These are phyloP conservation scores for Tribonema minus DNA, from an alignment of 108 stramenopile genomes.

Conservation along the genomic window DNA sequence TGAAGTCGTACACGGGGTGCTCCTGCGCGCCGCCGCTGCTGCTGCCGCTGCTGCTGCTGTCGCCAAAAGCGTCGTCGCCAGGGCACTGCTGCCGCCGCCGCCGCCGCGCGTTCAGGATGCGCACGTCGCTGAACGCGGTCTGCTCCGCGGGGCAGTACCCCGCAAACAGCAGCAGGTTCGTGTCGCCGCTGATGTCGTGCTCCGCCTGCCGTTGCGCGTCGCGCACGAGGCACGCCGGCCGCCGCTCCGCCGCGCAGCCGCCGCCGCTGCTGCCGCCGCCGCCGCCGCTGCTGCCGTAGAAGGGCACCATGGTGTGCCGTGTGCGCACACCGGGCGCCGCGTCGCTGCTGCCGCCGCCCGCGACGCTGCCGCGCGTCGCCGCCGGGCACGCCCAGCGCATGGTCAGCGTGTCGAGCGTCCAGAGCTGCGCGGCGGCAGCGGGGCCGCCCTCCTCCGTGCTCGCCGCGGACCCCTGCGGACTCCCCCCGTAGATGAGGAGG, in stretches of 20 bases:
- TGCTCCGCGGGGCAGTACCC: neutral
- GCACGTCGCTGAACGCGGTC: slow-evolving; percentile 24
- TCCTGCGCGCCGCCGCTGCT: neutral
- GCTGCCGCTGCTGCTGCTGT: neutral
- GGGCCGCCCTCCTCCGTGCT: neutral
- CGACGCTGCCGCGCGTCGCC: too few species aligned
- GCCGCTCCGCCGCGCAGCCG: neutral
- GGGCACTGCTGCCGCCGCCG: neutral
- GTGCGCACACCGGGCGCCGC: slow-evolving; percentile 2
- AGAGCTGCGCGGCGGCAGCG: neutral
- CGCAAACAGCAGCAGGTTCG: slow-evolving; percentile 13
- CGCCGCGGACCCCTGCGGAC: neutral
- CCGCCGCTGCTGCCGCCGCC: neutral
- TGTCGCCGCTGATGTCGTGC: slow-evolving; percentile 11
- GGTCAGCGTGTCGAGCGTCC: slow-evolving; percentile 17
- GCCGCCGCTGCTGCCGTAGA: slow-evolving; percentile 3
- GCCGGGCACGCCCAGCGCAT: slow-evolving; percentile 1
- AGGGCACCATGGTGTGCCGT: slow-evolving; percentile 13
- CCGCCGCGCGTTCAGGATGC: slow-evolving; percentile 5
- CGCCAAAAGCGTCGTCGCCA: neutral
- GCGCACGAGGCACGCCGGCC: neutral
- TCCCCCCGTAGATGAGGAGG: neutral
- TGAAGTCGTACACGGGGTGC: slow-evolving; percentile 14
- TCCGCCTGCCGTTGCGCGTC: neutral
- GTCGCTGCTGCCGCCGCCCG: too few species aligned